Evolutionary conservation across 2,329 filamentous ascomycete genomes (phyloP).

Genomic region (Phoma sp.): DNA sequence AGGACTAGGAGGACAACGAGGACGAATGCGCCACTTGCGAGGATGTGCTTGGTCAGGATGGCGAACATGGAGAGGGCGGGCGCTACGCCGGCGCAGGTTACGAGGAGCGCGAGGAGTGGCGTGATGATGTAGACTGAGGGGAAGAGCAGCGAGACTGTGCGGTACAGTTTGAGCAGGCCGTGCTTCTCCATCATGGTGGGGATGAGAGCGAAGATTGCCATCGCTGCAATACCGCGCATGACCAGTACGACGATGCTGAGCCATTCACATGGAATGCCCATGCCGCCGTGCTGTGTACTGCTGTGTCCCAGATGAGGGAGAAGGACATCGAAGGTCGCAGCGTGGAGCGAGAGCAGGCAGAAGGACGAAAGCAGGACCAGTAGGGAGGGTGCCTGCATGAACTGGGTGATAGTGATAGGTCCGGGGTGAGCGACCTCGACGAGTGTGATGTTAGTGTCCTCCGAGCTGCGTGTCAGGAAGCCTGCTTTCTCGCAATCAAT

Average conservation of each 20-base stretch:
- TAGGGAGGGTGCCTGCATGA: slow-evolving; percentile 55
- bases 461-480: slow-evolving; percentile 50
- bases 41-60: slow-evolving; percentile 52
- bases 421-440: slow-evolving; percentile 48
- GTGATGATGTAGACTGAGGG: slow-evolving; percentile 50
- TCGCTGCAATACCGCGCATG: slow-evolving; percentile 50
- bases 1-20: slow-evolving; percentile 55
- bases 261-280: slow-evolving; percentile 55
- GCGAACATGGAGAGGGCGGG: slow-evolving; percentile 48
- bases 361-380: slow-evolving; percentile 56
- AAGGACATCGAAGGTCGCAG: slow-evolving; percentile 58
- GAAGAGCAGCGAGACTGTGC: slow-evolving; percentile 48
- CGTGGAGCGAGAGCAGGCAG: slow-evolving; percentile 62
- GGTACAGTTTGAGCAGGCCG: slow-evolving; percentile 53
- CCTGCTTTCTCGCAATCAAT: slow-evolving; percentile 54
- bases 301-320: slow-evolving; percentile 56
- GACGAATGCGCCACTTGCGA: slow-evolving; percentile 51
- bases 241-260: slow-evolving; percentile 51
- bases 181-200: slow-evolving; percentile 47
- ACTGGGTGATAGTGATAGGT: slow-evolving; percentile 53
- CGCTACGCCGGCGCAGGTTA: slow-evolving; percentile 42
- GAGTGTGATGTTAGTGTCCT: slow-evolving; percentile 44
- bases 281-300: slow-evolving; percentile 51
- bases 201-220: slow-evolving; percentile 47
- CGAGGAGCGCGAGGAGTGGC: slow-evolving; percentile 47